These are phyloP conservation scores for Sanghuangporus baumii DNA, from an alignment of 1,284 basidiomycete species.

Conservation along the genomic window DNA sequence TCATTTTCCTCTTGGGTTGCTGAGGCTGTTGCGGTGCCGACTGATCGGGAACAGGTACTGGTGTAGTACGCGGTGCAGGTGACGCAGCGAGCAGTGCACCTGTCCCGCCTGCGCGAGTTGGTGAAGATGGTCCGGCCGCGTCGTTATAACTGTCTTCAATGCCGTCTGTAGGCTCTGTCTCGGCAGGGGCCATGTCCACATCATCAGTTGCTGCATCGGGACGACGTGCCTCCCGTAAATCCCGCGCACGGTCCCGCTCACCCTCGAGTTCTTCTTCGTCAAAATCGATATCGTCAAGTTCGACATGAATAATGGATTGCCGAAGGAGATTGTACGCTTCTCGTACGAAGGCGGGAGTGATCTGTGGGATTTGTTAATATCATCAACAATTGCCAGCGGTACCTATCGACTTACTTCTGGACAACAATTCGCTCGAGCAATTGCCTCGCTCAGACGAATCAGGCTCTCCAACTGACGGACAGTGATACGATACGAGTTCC, in stretches of 20 bases:
- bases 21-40: slow-evolving; percentile 21
- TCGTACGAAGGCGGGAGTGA: slow-evolving; percentile 88
- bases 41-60: slow-evolving; percentile 20
- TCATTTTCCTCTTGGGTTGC: slow-evolving; percentile 68
- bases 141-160: slow-evolving; percentile 46
- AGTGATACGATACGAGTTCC: slow-evolving; percentile 93
- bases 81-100: slow-evolving; percentile 29
- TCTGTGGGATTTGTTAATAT: slow-evolving; percentile 39
- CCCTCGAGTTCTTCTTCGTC: slow-evolving; percentile 85
- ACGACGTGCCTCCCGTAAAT: slow-evolving; percentile 8
- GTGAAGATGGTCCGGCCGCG: slow-evolving; percentile 27
- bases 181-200: slow-evolving; percentile 58
- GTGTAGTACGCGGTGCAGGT: slow-evolving; percentile 36
- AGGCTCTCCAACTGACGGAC: slow-evolving; percentile 96
- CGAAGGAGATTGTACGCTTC: slow-evolving; percentile 93
- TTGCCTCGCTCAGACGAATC: slow-evolving; percentile 95
- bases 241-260: slow-evolving; percentile 36
- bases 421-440: slow-evolving; percentile 94
- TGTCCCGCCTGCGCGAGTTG: slow-evolving; percentile 24
- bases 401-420: slow-evolving; percentile 53
- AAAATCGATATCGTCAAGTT: slow-evolving; percentile 97
- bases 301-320: slow-evolving; percentile 98
- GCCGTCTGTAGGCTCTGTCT: slow-evolving; percentile 53
- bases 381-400: background rate
- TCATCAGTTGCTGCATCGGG: slow-evolving; percentile 34